phyloP scores from a whole-genome alignment of 345 rosid species.

The Lumnitzera littorea region DNA sequence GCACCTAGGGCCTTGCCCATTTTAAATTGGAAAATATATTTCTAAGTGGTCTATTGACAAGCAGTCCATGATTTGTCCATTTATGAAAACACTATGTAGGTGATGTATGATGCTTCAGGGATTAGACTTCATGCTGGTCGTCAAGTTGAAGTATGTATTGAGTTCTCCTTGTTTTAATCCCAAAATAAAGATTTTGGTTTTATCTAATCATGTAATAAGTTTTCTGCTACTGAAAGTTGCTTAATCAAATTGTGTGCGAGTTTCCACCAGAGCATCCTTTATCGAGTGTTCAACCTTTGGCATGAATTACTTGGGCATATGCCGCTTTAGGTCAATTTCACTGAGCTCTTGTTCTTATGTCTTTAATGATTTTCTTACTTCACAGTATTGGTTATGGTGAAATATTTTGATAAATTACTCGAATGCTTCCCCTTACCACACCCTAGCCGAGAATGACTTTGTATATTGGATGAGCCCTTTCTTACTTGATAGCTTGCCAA shows the following conservation, averaged over 20 bases:
- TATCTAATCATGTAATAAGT: not conserved
- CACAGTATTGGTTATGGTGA: too few relatives aligned
- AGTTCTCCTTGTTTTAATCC: not conserved
- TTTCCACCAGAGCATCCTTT: conserved; percentile 95
- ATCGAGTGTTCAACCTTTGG: conserved; percentile 68
- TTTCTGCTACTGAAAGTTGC: conserved; percentile 40
- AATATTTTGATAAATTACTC: too few relatives aligned
- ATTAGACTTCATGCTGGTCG: conserved; percentile 97
- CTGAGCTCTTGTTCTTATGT: conserved; percentile 3
- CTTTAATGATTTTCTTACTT: not conserved
- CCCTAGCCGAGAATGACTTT: too few relatives aligned
- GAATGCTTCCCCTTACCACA: too few relatives aligned
- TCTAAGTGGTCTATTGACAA: not conserved
- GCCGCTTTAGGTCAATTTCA: conserved; percentile 68
- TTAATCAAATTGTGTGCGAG: conserved; percentile 95
- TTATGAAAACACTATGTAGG: conserved; percentile 33
- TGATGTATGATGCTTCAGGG: conserved; percentile 97
- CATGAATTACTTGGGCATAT: conserved; percentile 97
- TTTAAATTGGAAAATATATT: too few relatives aligned
- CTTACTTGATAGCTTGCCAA: too few relatives aligned
- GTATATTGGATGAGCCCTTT: too few relatives aligned
- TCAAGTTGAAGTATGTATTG: conserved; percentile 78
- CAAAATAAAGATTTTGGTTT: not conserved
- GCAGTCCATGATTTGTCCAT: not conserved
- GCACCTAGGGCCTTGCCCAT: too few relatives aligned